phyloP scores from a whole-genome alignment of 768 basidiomycete species.

The Leccinum olivaceopallidum region DNA sequence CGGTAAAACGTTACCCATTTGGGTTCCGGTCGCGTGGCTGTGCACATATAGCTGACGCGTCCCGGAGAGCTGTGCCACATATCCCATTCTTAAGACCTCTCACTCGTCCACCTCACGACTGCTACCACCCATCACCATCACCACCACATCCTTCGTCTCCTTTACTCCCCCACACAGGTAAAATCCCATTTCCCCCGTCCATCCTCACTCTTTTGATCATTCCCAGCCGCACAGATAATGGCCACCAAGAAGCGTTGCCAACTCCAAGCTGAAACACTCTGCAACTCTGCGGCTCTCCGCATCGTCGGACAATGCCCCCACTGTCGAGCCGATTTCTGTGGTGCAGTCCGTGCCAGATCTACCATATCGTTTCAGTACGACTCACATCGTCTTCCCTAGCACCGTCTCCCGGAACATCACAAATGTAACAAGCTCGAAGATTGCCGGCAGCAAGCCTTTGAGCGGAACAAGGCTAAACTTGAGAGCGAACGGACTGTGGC shows the following conservation, averaged over 20 bases:
- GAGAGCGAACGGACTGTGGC: constrained; percentile 88
- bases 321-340: constrained; percentile 78
- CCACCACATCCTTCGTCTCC: not conserved
- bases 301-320: constrained; percentile 86
- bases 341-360: constrained; percentile 50
- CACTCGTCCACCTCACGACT: not conserved
- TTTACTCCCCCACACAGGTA: not conserved
- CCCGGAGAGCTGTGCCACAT: constrained; percentile 24
- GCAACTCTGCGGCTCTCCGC: constrained; percentile 77
- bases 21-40: constrained; percentile 21
- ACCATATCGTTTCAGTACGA: not conserved
- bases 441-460: constrained; percentile 86
- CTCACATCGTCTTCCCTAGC: constrained; percentile 44
- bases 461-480: constrained; percentile 83
- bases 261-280: constrained; percentile 51
- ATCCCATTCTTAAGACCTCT: constrained; percentile 25
- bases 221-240: constrained; percentile 45
- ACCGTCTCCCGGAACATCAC: constrained; percentile 89
- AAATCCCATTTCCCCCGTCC: not conserved
- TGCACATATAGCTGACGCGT: constrained; percentile 34
- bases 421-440: constrained; percentile 80
- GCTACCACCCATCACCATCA: not conserved
- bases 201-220: not conserved
- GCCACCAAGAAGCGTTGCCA: constrained; percentile 88
- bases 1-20: not conserved